Base-by-base conservation (phyloP, 2,329 filamentous ascomycete species). In the Colletotrichum viniferum region DNA sequence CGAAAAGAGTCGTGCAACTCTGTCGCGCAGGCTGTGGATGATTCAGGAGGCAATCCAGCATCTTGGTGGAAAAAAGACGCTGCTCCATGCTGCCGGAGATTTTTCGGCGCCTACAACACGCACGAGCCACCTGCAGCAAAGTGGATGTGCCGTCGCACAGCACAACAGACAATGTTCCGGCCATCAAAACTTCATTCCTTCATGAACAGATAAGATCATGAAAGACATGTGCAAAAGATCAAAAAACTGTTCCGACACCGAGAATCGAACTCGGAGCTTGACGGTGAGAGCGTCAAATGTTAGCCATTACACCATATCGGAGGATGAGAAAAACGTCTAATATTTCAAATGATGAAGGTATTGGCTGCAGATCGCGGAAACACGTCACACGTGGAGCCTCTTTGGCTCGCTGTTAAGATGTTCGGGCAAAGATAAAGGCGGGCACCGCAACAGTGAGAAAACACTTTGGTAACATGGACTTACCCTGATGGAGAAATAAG, bases 251-350 rank as follows among this genome's bases (percentile, higher is more conserved):
- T 70, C 68, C 68, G 24, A 24, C 16, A 52, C 56, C 18, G 68
- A 13, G 68, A 70, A 70, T 70, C 14, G 68, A 70, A 70, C 68
- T 12, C 68, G 7, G 58, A 36, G 68, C 68, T 13, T 70, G 68
- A 62, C 68, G 68, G 68, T 70, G 68, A 70, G 68, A 70, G 64
- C 64, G 64, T 67, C 64, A 67, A 67, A 67, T 67, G 64, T 67
- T 67, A 28, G 10, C 64, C 64, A 63, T 36, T 61, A 70, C 68
- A 70, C 64, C 64, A 67, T 64, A 12, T 32, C 60, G 60, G 60
- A 62, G 13, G 28, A 14, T 26, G 58, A 60, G 0, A 21, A 0
- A 0, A 0, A 0, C 0, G 2, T 0, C 16, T 4, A 5, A 12
- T 21, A 21, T 12, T 7, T 4, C 5, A 21, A 48, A 12, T 0